A percentile compares a stretch with the other conserved stretches of the same genome.
Evolutionary conservation across 2,329 filamentous ascomycete genomes (phyloP).

Genomic region (Colletotrichum plurivorum): DNA sequence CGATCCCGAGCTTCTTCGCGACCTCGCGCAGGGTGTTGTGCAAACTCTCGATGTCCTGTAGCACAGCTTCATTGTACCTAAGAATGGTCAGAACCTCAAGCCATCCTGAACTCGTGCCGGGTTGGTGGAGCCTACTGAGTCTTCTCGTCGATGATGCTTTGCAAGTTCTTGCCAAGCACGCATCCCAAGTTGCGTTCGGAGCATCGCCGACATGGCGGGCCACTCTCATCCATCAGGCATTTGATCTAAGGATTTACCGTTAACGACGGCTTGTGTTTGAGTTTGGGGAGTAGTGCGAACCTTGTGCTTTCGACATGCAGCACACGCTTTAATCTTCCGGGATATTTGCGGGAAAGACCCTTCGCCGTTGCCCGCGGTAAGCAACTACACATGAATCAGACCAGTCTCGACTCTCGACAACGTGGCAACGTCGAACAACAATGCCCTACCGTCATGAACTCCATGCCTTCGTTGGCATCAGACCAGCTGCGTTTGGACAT

Average conservation of each 20-base stretch:
- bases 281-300: slow-evolving; percentile 41
- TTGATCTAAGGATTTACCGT: slow-evolving; percentile 50
- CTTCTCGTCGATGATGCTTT: slow-evolving; percentile 58
- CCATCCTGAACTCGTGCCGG: slow-evolving; percentile 24
- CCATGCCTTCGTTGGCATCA: slow-evolving; percentile 37
- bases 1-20: slow-evolving; percentile 31
- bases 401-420: background rate
- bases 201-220: slow-evolving; percentile 56
- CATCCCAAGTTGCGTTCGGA: slow-evolving; percentile 53
- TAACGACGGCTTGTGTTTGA: background rate
- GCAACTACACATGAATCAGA: background rate
- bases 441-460: slow-evolving; percentile 24
- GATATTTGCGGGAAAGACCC: slow-evolving; percentile 51
- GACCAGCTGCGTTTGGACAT: slow-evolving; percentile 42
- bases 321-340: slow-evolving; percentile 57
- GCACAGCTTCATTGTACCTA: slow-evolving; percentile 36
- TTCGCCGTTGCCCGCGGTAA: slow-evolving; percentile 38
- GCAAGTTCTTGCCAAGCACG: slow-evolving; percentile 57
- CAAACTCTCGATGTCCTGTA: slow-evolving; percentile 40
- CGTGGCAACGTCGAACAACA: background rate
- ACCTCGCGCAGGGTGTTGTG: slow-evolving; percentile 34
- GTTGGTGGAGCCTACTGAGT: slow-evolving; percentile 48
- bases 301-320: slow-evolving; percentile 58
- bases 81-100: no score
- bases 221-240: slow-evolving; percentile 57